A percentile compares a stretch with the other conserved stretches of the same genome.
Conservation (phyloP, 352 stramenopile genomes). For the Pythium volutum region DNA sequence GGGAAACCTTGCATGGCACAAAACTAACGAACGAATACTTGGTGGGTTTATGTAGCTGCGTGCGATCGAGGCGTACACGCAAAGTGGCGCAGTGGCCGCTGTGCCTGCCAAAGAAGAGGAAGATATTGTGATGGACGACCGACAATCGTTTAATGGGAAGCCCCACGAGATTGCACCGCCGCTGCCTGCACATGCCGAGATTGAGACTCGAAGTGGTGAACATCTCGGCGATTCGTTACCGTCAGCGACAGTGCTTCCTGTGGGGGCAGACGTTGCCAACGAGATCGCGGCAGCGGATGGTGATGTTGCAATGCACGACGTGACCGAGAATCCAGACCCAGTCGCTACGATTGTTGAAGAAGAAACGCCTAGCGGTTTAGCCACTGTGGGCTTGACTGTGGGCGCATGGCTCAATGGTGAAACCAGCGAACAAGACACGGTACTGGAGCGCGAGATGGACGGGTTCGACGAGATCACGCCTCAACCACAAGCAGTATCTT, state of each 20-base stretch:
- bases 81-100: neutral
- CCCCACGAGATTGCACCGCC: neutral
- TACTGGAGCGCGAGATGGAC: no score
- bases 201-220: neutral
- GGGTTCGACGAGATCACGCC: neutral
- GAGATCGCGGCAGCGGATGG: neutral
- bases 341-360: constrained; percentile 3
- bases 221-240: no score
- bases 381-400: neutral
- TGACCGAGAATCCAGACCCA: neutral
- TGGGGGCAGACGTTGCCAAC: no score
- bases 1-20: neutral
- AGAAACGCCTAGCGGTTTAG: neutral
- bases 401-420: constrained; percentile 15
- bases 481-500: constrained; percentile 4
- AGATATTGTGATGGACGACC: neutral
- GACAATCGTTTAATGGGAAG: neutral
- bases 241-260: no score
- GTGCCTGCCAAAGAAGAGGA: neutral
- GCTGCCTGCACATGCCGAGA: neutral
- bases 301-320: neutral
- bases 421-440: neutral
- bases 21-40: constrained; percentile 8
- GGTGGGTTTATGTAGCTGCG: constrained; percentile 27
- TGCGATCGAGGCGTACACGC: constrained; percentile 38